Conservation (phyloP, 805 yeast genomes). For the Sungouiozyma ichnusensis region DNA sequence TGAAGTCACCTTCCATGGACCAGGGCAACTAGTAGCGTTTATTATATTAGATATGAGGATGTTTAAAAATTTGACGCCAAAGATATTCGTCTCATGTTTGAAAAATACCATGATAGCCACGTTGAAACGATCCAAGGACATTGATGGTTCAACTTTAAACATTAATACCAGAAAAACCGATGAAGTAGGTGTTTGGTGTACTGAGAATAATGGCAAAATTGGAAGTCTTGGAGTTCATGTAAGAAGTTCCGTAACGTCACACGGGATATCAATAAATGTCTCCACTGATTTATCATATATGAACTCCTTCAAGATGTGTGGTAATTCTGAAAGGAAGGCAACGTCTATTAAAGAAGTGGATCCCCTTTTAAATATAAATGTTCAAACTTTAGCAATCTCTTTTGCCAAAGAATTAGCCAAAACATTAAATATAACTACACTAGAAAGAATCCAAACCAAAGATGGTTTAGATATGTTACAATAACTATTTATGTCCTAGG, state of each 20-base stretch:
- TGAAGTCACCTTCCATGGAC: constrained; percentile 92
- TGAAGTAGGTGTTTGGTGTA: constrained; percentile 82
- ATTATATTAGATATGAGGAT: constrained; percentile 62
- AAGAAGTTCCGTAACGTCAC: constrained; percentile 73
- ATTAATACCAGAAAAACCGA: constrained; percentile 36
- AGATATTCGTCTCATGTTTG: constrained; percentile 56
- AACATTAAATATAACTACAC: constrained; percentile 29
- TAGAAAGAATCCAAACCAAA: constrained; percentile 29
- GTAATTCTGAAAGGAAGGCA: constrained; percentile 53
- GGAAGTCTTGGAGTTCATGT: constrained; percentile 88
- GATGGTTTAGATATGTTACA: constrained; percentile 19
- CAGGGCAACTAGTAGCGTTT: constrained; percentile 86
- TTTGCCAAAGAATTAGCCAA: constrained; percentile 38
- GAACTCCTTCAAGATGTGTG: constrained; percentile 75
- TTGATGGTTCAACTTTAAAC: constrained; percentile 6
- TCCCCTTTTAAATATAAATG: constrained; percentile 14
- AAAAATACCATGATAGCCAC: constrained; percentile 46
- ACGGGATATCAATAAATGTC: constrained; percentile 80
- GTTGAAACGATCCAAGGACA: constrained; percentile 20
- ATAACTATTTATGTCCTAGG: no score
- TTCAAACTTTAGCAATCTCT: constrained; percentile 33
- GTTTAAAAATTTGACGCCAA: constrained; percentile 45
- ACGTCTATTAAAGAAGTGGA: constrained; percentile 37
- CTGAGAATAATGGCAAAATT: constrained; percentile 42
- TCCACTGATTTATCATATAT: constrained; percentile 61